Evolutionary conservation across 2,329 filamentous ascomycete species (phyloP), one percentile per base, ranked within the genome.

Genomic region (Calonectria ilicicola): DNA sequence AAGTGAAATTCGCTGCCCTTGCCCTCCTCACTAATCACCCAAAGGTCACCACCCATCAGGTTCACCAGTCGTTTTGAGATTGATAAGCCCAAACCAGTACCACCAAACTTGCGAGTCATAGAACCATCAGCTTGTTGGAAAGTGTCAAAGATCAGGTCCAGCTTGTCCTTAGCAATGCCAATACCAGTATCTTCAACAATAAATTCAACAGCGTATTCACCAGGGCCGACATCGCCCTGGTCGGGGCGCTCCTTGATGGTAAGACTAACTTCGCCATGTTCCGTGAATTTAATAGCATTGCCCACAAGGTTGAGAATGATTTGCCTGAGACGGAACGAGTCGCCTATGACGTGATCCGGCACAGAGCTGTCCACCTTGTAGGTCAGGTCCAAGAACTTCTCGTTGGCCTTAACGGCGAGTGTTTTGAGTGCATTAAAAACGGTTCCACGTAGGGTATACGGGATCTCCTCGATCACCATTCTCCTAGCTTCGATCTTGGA

Each of bases 261-360:
- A 66, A 98, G 91, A 83, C 96, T 97, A 79, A 99, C 97, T 83
- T 98, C 95, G 74, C 97, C 97, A 80, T 97, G 93, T 84, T 98
- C 96, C 3, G 97, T 98, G 84, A 99, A 99, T 83, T 99, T 99
- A 88, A 99, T 98, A 68, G 97, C 96, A 81, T 99, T 99, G 81
- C 97, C 97, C 67, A 98, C 96, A 69, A 99, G 88, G 85, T 99
- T 99, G 70, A 98, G 90, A 74, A 98, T 98, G 79, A 99, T 98
- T 85, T 99, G 97, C 75, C 96, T 92, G 69, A 98, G 87, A 84
- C 97, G 93, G 93, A 98, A 98, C 1, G 96, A 97, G 83, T 99
- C 97, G 74, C 97, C 97, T 74, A 98, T 93, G 47, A 98, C 95
- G 82, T 98, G 96, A 83, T 98, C 96, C 5, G 96, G 96, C 49